Conservation (phyloP, 441 rosid species). For the Populus tomentosa region DNA sequence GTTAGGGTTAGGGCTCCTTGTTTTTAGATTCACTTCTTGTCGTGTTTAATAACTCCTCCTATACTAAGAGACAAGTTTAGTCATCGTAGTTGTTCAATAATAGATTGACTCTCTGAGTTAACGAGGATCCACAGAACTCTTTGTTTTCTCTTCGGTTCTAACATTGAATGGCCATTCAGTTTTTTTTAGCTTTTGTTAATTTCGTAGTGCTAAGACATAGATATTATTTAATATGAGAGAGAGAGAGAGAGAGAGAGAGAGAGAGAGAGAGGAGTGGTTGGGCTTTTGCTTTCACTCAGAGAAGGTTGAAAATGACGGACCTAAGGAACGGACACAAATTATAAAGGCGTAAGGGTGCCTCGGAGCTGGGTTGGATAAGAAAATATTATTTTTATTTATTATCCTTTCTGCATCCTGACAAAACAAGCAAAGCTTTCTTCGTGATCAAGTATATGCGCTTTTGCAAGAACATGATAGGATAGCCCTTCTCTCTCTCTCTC, state of each 20-base stretch:
- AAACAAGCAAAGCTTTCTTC: conserved; percentile 11
- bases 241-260: not conserved
- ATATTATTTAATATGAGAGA: not conserved
- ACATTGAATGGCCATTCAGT: too few species aligned
- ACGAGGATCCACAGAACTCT: too few species aligned
- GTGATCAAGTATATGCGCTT: not conserved
- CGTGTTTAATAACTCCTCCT: too few species aligned
- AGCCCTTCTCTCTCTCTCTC: conserved; percentile 1
- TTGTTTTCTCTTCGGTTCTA: too few species aligned
- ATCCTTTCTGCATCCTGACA: conserved; percentile 9
- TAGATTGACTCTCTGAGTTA: too few species aligned
- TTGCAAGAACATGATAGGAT: not conserved
- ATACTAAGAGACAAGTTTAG: too few species aligned
- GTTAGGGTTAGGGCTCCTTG: too few species aligned
- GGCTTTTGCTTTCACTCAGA: conserved; percentile 37
- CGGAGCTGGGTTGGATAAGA: conserved; percentile 6
- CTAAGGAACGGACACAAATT: conserved; percentile 15
- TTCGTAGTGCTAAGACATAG: too few species aligned
- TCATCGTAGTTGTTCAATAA: too few species aligned
- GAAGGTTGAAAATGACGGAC: conserved; percentile 27
- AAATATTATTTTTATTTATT: conserved; percentile 4
- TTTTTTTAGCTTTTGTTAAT: too few species aligned
- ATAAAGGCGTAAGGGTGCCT: conserved; percentile 23
- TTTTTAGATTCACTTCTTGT: too few species aligned
- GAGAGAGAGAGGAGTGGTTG: conserved; percentile 29